Evolutionary conservation across 2,329 filamentous ascomycete species (phyloP).

Genomic region (Cytospora chrysosperma): DNA sequence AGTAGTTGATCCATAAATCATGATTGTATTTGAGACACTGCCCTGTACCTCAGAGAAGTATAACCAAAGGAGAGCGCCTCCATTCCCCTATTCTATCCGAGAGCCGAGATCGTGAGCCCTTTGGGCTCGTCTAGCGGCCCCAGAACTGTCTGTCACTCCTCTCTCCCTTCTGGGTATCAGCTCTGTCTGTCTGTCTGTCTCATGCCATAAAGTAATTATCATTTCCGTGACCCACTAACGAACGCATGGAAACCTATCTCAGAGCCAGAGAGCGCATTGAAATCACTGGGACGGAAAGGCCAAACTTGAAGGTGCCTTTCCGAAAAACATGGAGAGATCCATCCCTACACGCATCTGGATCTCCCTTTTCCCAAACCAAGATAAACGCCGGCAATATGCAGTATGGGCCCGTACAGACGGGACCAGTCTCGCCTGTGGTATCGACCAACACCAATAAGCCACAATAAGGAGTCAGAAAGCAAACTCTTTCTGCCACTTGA

Average conservation of each 20-base stretch:
- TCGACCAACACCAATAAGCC: background rate
- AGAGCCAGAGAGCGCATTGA: background rate
- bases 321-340: background rate
- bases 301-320: background rate
- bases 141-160: background rate
- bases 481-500: conserved; percentile 82
- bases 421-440: background rate
- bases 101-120: background rate
- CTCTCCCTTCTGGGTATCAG: conserved; percentile 13
- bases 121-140: background rate
- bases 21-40: background rate
- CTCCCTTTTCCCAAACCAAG: background rate
- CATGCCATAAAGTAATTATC: background rate
- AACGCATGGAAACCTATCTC: background rate
- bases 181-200: no score
- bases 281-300: background rate
- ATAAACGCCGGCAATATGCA: conserved; percentile 11
- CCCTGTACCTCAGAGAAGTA: background rate
- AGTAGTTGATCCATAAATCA: background rate
- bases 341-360: background rate
- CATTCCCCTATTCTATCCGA: background rate
- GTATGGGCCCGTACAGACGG: conserved; percentile 3
- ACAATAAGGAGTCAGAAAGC: conserved; percentile 29
- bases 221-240: background rate
- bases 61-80: background rate